Evolutionary conservation across 2,329 filamentous ascomycete species (phyloP).

Genomic region (Rugonectria rugulosa): DNA sequence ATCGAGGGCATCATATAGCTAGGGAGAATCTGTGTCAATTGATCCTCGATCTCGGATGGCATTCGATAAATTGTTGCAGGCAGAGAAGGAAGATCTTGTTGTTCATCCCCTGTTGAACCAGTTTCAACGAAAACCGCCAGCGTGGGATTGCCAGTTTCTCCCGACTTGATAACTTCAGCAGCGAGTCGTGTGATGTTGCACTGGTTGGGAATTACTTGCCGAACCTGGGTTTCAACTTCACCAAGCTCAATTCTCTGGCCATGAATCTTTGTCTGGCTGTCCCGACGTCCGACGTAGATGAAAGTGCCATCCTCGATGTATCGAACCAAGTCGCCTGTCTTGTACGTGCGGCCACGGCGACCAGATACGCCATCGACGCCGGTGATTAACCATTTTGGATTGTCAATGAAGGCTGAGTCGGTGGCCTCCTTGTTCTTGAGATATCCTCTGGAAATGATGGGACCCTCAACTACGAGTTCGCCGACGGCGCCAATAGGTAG

Average conservation of each 20-base stretch:
- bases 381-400: neutral
- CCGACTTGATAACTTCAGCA: neutral
- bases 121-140: neutral
- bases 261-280: constrained; percentile 65
- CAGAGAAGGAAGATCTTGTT: neutral
- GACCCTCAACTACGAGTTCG: constrained; percentile 55
- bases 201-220: constrained; percentile 7
- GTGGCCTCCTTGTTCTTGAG: neutral
- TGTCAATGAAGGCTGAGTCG: neutral
- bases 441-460: neutral
- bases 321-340: constrained; percentile 57
- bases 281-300: constrained; percentile 59
- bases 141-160: neutral
- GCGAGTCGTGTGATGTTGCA: neutral
- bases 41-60: neutral
- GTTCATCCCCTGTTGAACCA: constrained; percentile 46
- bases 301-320: constrained; percentile 52
- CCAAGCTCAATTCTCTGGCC: constrained; percentile 64
- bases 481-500: constrained; percentile 51
- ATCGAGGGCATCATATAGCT: constrained; percentile 54
- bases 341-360: constrained; percentile 45
- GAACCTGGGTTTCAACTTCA: constrained; percentile 53
- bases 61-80: neutral
- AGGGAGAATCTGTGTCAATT: constrained; percentile 29
- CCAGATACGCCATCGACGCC: neutral